Evolutionary conservation across 768 basidiomycete species (phyloP).

Genomic region (Termitomyces sp.): DNA sequence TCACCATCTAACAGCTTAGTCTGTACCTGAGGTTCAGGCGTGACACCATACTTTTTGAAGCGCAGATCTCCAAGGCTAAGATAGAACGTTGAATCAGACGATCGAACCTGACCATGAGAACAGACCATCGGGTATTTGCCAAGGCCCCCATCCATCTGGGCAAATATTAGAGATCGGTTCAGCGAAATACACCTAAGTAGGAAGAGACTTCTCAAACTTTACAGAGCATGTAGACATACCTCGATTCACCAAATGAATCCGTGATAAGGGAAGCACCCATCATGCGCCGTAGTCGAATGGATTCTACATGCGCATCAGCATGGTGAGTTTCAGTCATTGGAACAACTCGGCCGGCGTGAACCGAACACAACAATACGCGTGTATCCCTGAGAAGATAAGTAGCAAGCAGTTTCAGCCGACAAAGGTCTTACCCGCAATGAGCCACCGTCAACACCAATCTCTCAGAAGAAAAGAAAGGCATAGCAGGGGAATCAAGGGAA

Average conservation of each 20-base stretch:
- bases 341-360: slow-evolving; percentile 63
- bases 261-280: slow-evolving; percentile 87
- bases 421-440: slow-evolving; percentile 74
- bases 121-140: slow-evolving; percentile 85
- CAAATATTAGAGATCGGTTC: not conserved
- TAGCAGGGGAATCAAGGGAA: slow-evolving; percentile 72
- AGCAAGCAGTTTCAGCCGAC: not conserved
- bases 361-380: slow-evolving; percentile 75
- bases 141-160: slow-evolving; percentile 91
- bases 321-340: slow-evolving; percentile 95
- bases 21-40: slow-evolving; percentile 86
- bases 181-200: not conserved
- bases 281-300: slow-evolving; percentile 78
- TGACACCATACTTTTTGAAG: slow-evolving; percentile 87
- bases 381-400: slow-evolving; percentile 61
- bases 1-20: slow-evolving; percentile 71
- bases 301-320: slow-evolving; percentile 86
- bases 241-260: slow-evolving; percentile 90
- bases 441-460: slow-evolving; percentile 80
- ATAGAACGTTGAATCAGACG: not conserved
- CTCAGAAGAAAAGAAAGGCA: slow-evolving; percentile 79
- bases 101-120: not conserved
- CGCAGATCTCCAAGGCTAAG: slow-evolving; percentile 80
- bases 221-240: slow-evolving; percentile 33
- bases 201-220: not conserved